Percentiles rank a stretch among this genome's conserved stretches.
phyloP scores from a whole-genome alignment of 331 rosid genomes.

The Ulmus americana region DNA sequence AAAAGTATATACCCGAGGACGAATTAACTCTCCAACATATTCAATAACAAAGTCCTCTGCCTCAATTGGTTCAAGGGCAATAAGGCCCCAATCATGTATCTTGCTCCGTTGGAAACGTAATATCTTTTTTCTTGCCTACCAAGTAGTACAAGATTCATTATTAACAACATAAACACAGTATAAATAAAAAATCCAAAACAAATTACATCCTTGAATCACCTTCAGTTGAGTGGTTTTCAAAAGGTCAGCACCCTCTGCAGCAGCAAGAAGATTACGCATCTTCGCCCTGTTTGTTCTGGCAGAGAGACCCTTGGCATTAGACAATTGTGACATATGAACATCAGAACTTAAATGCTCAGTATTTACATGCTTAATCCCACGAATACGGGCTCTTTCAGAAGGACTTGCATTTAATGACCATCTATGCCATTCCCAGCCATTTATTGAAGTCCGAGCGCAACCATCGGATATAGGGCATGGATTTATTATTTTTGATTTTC shows the following conservation, averaged over 20 bases:
- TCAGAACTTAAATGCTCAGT: slow-evolving; percentile 39
- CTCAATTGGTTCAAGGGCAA: slow-evolving; percentile 91
- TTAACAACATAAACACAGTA: slow-evolving; percentile 16
- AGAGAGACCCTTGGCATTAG: slow-evolving; percentile 81
- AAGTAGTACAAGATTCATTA: slow-evolving; percentile 14
- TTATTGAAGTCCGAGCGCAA: slow-evolving; percentile 77
- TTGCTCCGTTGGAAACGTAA: slow-evolving; percentile 86
- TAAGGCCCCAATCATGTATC: slow-evolving; percentile 98
- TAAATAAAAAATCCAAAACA: slow-evolving; percentile 16
- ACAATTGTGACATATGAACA: slow-evolving; percentile 48
- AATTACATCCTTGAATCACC: slow-evolving; percentile 40
- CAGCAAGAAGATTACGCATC: slow-evolving; percentile 90
- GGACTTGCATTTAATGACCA: slow-evolving; percentile 84
- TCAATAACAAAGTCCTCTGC: slow-evolving; percentile 96
- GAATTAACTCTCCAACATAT: slow-evolving; percentile 89
- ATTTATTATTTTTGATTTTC: slow-evolving; percentile 43
- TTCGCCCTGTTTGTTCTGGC: slow-evolving; percentile 97
- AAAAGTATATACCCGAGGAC: slow-evolving; percentile 59
- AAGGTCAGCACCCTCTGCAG: slow-evolving; percentile 95
- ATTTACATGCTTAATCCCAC: slow-evolving; percentile 47
- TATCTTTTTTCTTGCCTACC: slow-evolving; percentile 79
- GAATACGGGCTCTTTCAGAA: slow-evolving; percentile 62
- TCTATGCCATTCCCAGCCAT: slow-evolving; percentile 92
- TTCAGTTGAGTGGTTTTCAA: slow-evolving; percentile 87
- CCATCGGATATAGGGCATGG: slow-evolving; percentile 73